These are phyloP conservation scores for Oryza officinalis DNA, from an alignment of 176 grass and related monocot genomes.

Conservation along the genomic window DNA sequence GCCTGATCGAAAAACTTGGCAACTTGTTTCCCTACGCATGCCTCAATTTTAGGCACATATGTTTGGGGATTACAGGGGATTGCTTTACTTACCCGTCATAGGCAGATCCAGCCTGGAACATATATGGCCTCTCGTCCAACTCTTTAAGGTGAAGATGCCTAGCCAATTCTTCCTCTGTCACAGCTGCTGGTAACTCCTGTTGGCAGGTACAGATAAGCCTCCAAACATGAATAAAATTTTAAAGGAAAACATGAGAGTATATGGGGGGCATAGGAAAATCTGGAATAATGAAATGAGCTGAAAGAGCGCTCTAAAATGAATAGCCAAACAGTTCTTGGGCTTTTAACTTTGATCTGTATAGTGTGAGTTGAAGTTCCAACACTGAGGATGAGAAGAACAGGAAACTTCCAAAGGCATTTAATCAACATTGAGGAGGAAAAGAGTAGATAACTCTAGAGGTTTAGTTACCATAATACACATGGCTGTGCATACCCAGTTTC, in stretches of 20 bases:
- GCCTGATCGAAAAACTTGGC: conserved; percentile 12
- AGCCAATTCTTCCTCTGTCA: conserved; percentile 72
- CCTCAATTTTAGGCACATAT: conserved; percentile 22
- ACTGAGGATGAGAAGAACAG: neutral
- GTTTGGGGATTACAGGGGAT: neutral
- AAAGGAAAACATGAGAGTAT: neutral
- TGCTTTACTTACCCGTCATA: conserved; percentile 81
- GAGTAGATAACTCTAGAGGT: neutral
- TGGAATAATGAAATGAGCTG: neutral
- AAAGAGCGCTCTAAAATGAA: conserved; percentile 3
- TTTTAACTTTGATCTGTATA: neutral
- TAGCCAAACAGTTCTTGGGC: neutral
- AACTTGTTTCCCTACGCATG: too few relatives aligned
- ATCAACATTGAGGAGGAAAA: neutral
- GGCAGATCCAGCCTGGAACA: conserved; percentile 82
- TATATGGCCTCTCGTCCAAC: conserved; percentile 72
- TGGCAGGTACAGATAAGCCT: conserved; percentile 15
- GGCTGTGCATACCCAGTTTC: neutral
- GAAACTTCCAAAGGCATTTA: neutral
- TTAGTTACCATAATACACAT: neutral
- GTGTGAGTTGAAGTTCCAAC: neutral
- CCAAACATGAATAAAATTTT: conserved; percentile 3
- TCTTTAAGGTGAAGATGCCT: conserved; percentile 92
- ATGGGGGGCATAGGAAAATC: conserved; percentile 5
- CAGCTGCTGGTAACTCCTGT: conserved; percentile 83